These are phyloP conservation scores for Eucalyptus curtisii DNA, from an alignment of 345 rosid species.

Conservation along the genomic window DNA sequence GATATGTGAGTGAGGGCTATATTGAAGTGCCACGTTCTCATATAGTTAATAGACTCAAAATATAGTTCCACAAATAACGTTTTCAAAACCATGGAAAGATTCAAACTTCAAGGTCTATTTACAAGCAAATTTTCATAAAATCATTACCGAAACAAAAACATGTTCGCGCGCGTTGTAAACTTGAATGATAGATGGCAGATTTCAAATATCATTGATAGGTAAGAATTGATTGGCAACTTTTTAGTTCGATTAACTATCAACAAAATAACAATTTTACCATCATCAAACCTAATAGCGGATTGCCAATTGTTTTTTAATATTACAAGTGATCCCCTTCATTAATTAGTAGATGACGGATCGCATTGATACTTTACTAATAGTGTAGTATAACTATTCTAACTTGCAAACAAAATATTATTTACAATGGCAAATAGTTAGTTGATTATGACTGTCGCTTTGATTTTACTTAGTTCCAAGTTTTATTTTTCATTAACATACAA, in stretches of 20 bases:
- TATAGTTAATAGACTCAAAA: neutral
- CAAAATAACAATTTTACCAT: neutral
- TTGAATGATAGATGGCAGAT: neutral
- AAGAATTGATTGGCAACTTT: neutral
- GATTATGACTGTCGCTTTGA: neutral
- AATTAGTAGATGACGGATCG: neutral
- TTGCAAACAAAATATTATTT: neutral
- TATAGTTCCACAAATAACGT: neutral
- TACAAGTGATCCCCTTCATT: neutral
- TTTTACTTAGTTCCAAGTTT: neutral
- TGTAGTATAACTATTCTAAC: neutral
- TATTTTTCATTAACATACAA: neutral
- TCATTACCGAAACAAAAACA: neutral
- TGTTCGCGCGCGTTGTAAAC: accelerated
- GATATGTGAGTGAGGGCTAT: neutral
- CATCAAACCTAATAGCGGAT: neutral
- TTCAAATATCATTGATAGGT: neutral
- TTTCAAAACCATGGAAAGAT: neutral
- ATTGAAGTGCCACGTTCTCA: no score
- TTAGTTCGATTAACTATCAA: neutral
- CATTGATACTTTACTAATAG: neutral
- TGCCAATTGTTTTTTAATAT: neutral
- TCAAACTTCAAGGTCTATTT: neutral
- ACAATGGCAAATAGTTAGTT: neutral
- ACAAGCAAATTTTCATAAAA: neutral